Percentiles rank a stretch among this genome's conserved stretches.
Evolutionary conservation across 179 eudicot species (phyloP).

Genomic region (Drosera spatulata): DNA sequence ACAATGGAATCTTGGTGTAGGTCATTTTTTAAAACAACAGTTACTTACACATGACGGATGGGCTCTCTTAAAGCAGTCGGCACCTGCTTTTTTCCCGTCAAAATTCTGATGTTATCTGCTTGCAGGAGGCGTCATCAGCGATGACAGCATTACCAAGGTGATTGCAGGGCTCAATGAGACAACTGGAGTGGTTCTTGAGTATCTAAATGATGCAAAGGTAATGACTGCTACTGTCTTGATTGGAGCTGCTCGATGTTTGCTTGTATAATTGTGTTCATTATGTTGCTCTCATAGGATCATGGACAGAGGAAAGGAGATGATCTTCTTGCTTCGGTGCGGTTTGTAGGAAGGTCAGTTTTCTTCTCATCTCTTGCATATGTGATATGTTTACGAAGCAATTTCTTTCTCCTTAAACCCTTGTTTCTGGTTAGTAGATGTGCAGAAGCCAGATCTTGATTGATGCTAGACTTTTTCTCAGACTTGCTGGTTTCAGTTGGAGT

Average conservation of each 20-base stretch:
- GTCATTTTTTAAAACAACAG: too few relatives aligned
- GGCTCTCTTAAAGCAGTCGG: too few relatives aligned
- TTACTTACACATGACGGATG: too few relatives aligned
- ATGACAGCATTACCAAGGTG: constrained; percentile 47
- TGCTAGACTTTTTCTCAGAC: too few relatives aligned
- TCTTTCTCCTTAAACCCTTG: too few relatives aligned
- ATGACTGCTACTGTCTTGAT: neutral
- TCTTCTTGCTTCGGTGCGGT: constrained; percentile 82
- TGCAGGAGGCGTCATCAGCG: constrained; percentile 43
- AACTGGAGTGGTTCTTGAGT: constrained; percentile 63
- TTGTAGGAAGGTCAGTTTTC: constrained; percentile 64
- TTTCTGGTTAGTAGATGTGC: too few relatives aligned
- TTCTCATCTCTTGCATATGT: neutral
- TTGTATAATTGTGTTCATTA: neutral
- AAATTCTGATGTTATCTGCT: constrained; percentile 51
- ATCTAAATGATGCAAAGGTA: constrained; percentile 94
- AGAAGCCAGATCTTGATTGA: too few relatives aligned
- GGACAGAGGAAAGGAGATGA: constrained; percentile 76
- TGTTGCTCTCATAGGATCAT: constrained; percentile 47
- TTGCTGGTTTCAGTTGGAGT: too few relatives aligned
- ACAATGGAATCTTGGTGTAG: too few relatives aligned
- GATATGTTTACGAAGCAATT: neutral
- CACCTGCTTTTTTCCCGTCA: constrained; percentile 3
- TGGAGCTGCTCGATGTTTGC: neutral
- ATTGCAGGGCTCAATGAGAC: constrained; percentile 85